Evolutionary conservation across 2,329 filamentous ascomycete species (phyloP).

Genomic region (Neonectria neomacrospora): DNA sequence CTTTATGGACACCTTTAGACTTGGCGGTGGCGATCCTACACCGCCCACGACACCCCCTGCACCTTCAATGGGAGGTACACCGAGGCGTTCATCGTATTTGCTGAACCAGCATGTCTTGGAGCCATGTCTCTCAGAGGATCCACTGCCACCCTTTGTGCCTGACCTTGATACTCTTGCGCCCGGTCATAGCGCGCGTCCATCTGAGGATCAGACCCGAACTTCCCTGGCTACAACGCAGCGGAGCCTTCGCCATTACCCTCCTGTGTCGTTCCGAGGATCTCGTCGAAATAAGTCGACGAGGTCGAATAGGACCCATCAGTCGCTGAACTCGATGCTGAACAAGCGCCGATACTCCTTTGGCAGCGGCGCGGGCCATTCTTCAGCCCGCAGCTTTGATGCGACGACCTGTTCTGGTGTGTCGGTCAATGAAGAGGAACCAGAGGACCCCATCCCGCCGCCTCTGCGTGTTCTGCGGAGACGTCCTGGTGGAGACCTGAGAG

Average conservation of each 20-base stretch:
- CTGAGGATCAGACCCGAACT: conserved; percentile 49
- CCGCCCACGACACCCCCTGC: conserved; percentile 71
- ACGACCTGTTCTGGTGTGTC: conserved; percentile 63
- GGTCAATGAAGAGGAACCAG: conserved; percentile 56
- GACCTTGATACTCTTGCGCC: conserved; percentile 56
- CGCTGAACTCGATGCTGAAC: conserved; percentile 62
- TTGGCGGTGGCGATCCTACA: conserved; percentile 63
- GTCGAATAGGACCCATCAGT: conserved; percentile 61
- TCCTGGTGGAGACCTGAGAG: conserved; percentile 80
- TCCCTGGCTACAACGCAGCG: conserved; percentile 45
- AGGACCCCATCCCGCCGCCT: conserved; percentile 58
- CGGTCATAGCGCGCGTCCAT: conserved; percentile 41
- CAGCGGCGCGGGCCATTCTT: conserved; percentile 63
- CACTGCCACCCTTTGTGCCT: conserved; percentile 60
- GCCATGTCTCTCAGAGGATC: conserved; percentile 51
- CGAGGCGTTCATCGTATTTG: conserved; percentile 66
- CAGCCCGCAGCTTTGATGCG: conserved; percentile 70
- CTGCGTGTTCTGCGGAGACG: conserved; percentile 74
- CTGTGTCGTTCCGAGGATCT: conserved; percentile 46
- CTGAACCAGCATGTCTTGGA: conserved; percentile 59
- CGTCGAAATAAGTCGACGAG: conserved; percentile 62
- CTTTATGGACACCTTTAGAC: conserved; percentile 64
- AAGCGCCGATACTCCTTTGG: conserved; percentile 70
- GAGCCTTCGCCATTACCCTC: conserved; percentile 44
- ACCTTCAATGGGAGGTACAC: conserved; percentile 52